A percentile compares a stretch with the other conserved stretches of the same genome.
These are phyloP conservation scores for Hanseniaspora taiwanica DNA, from an alignment of 805 yeast genomes.

Conservation along the genomic window DNA sequence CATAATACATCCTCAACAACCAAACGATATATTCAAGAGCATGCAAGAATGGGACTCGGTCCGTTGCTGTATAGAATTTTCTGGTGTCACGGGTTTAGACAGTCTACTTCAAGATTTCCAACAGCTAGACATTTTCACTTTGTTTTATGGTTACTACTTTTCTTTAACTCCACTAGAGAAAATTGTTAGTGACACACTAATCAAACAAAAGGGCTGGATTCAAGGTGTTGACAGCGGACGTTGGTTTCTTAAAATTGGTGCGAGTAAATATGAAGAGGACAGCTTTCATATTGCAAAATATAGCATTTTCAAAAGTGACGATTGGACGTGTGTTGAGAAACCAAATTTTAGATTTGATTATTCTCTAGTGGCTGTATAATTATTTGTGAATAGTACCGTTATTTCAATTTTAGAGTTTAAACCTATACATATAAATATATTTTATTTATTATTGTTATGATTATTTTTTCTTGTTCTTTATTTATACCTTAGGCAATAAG, in stretches of 20 bases:
- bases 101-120: constrained; percentile 17
- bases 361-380: constrained; percentile 9
- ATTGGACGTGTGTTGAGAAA: constrained; percentile 32
- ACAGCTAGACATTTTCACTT: constrained; percentile 22
- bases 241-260: constrained; percentile 30
- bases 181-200: constrained; percentile 22
- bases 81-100: constrained; percentile 7
- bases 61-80: constrained; percentile 12
- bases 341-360: constrained; percentile 29
- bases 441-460: neutral
- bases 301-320: constrained; percentile 30
- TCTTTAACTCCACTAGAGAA: constrained; percentile 31
- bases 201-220: constrained; percentile 28
- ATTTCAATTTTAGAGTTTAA: too few relatives aligned
- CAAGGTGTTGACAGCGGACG: constrained; percentile 19
- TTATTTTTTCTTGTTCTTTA: neutral
- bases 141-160: constrained; percentile 33
- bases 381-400: too few relatives aligned
- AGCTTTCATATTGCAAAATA: constrained; percentile 30
- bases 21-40: constrained; percentile 23
- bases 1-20: constrained; percentile 21
- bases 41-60: constrained; percentile 23
- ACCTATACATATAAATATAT: too few relatives aligned
- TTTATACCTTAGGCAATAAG: neutral
- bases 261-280: constrained; percentile 27